Percentiles rank a stretch among this genome's conserved stretches.
Conservation (phyloP, 768 basidiomycete species). For the Pleurotus giganteus region DNA sequence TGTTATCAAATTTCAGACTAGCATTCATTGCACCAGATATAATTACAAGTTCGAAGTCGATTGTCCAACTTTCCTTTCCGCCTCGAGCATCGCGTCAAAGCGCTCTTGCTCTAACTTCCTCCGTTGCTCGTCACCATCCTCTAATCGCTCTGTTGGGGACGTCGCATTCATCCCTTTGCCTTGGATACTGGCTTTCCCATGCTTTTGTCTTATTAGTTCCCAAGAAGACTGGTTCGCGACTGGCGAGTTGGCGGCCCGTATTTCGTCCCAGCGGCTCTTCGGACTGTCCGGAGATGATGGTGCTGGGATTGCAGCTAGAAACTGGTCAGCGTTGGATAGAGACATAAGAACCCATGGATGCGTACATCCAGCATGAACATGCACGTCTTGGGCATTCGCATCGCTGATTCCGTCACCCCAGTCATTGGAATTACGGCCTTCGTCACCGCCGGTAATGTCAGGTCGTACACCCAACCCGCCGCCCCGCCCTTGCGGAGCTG, state of each 20-base stretch:
- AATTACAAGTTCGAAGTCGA: slow-evolving; percentile 9
- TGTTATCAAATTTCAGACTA: slow-evolving; percentile 4
- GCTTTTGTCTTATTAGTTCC: slow-evolving; percentile 64
- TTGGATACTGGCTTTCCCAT: slow-evolving; percentile 37
- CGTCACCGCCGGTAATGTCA: slow-evolving; percentile 2
- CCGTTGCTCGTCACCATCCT: slow-evolving; percentile 25
- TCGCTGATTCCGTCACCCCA: not conserved
- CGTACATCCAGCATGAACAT: slow-evolving; percentile 9
- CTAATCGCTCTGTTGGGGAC: not conserved
- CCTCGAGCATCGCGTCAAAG: slow-evolving; percentile 60
- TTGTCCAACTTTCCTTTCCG: slow-evolving; percentile 44
- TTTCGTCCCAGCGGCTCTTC: slow-evolving; percentile 58
- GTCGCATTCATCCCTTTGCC: not conserved
- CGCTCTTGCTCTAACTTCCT: slow-evolving; percentile 47
- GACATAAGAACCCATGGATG: slow-evolving; percentile 1
- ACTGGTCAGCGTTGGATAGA: not conserved
- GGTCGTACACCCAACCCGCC: slow-evolving; percentile 3
- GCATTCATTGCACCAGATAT: slow-evolving; percentile 15
- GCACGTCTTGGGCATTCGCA: slow-evolving; percentile 9
- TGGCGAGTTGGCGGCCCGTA: slow-evolving; percentile 51
- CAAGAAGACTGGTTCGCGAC: slow-evolving; percentile 50
- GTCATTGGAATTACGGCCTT: not conserved
- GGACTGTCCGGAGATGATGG: slow-evolving; percentile 3
- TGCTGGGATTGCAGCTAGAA: slow-evolving; percentile 11
- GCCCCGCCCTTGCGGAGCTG: not conserved